Base-by-base conservation (phyloP, 768 basidiomycete species). In the Lactifluus echinatus region DNA sequence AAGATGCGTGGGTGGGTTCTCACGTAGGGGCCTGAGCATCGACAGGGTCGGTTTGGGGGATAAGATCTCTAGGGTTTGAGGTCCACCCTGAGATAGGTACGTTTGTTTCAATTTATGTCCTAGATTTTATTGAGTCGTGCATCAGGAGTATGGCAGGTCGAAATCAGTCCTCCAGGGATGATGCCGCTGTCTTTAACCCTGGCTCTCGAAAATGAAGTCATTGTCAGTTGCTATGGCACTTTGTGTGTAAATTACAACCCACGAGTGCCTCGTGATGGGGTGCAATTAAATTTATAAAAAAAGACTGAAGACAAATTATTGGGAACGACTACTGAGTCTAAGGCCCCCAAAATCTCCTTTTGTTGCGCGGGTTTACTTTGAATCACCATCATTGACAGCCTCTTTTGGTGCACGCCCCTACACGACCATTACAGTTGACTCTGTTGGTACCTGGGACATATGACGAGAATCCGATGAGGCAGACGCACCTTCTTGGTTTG, bases 1-100 rank as follows among this genome's bases (percentile, higher is more conserved):
- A 54, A 21, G 53, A 59, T 55, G 53, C 58, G 58, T 12, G 52
- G 57, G 12, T 59, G 57, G 57, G n/a, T 39, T 3, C 26, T 31
- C 7, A 21, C 45, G 7, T 53, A 36, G 19, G 1, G 14, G 7
- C 19, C 4, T 19, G 31, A 31, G 31, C 31, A 31, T 29, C 12
- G 40, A 44, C 2, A 21, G 34, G 42, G 15, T 7, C 4, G 10
- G 15, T 17, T 24, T 50, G 3, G 17, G 34, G 36, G 4, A 37
- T 23, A 2, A 12, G 31, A 21, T 11, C 12, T 28, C 11, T 8
- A 26, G 17, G n/a, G 8, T 40, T 23, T 8, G 29, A 23, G 5
- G 4, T 5, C 31, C 10, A 31, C 31, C 5, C 31, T 31, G 4
- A 31, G 31, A 10, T 31, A 31, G 4, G 31, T 31, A 10, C 31